Conservation (phyloP, 345 rosid genomes). For the Zanthoxylum bungeanum region DNA sequence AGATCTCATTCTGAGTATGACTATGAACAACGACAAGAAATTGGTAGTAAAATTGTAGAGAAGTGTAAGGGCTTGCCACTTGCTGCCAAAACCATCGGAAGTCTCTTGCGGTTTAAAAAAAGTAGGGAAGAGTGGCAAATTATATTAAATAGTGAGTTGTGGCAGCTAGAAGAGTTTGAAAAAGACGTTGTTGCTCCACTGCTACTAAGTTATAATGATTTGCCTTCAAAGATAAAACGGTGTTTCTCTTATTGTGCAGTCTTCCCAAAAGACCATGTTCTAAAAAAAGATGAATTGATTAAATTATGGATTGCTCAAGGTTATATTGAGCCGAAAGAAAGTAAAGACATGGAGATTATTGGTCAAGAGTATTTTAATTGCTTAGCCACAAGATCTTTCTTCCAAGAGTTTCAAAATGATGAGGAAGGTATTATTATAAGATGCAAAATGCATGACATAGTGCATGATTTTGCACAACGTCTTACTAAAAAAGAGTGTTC, state of each 20-base stretch:
- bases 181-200: neutral
- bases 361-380: neutral
- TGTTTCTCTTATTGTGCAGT: neutral
- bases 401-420: neutral
- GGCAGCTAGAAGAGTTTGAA: neutral
- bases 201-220: neutral
- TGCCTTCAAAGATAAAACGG: rapidly evolving
- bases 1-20: neutral
- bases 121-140: neutral
- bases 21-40: neutral
- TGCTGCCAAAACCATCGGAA: neutral
- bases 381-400: neutral
- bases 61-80: neutral
- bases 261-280: neutral
- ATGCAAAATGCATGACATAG: neutral
- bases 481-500: neutral
- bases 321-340: neutral
- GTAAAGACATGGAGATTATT: neutral
- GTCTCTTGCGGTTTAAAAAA: neutral
- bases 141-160: neutral
- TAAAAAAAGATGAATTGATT: neutral
- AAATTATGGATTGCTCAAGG: neutral
- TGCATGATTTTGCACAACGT: neutral
- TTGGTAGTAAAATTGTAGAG: neutral
- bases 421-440: neutral